Evolutionary conservation across 768 basidiomycete species (phyloP), one percentile per base, ranked within the genome.

Genomic region (Lentinula sp.): DNA sequence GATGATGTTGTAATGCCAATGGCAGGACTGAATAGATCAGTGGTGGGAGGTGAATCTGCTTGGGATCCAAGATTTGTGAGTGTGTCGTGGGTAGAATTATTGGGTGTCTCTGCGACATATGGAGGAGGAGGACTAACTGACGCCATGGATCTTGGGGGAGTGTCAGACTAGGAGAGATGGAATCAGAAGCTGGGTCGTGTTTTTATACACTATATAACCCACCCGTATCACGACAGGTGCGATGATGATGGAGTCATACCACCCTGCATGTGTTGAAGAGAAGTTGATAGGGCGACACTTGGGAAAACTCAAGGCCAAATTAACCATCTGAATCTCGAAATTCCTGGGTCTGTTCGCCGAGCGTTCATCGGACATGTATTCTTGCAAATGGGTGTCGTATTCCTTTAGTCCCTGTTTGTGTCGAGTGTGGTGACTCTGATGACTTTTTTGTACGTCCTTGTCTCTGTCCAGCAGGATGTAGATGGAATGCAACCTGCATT

Each of bases 181-280:
- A 2, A n/a, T 13, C 5, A n/a, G 42, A 43, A n/a, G 16, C 42
- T 43, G 42, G 16, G 6, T n/a, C 16, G 42, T 43, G 42, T 43
- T 43, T 43, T 43, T 16, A 15, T 15, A 43, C 18, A 9, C 23
- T 13, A 43, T 16, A 20, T 10, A 16, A 20, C 46, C n/a, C 20
- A 54, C 53, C 36, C 15, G 15, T 3, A 54, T 32, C 15, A 28
- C 4, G 41, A 43, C 55, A 56, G 55, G 55, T 33, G 23, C 55
- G 1, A 56, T 32, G 39, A 63, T 43, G 46, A 57, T 58, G n/a
- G 23, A 53, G 63, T 91, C 89, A 65, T 91, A 91, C 82, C 84
- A 90, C 3, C 89, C 90, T 20, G 70, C 69, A 46, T 67, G 71
- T n/a, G 78, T 73, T 36, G 70, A 70, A 7, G 71, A 65, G 8